Evolutionary conservation across 768 basidiomycete species (phyloP), one percentile per base, ranked within the genome.

Genomic region (Russula sp.): DNA sequence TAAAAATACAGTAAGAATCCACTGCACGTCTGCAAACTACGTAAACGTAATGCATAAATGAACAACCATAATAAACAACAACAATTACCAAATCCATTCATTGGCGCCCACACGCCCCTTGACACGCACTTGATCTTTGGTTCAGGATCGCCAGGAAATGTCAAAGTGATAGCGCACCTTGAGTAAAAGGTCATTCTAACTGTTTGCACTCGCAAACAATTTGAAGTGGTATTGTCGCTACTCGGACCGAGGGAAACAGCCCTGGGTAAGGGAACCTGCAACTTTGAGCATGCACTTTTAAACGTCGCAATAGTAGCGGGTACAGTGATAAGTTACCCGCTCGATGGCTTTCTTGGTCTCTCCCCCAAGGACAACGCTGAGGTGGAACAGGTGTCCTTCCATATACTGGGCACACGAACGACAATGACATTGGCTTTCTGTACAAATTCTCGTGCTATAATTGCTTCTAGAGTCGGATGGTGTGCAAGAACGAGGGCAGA

Each of bases 201-300:
- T 18, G 16, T 30, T 18, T 18, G 16, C 18, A 20, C 50, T 11
- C 14, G 11, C 20, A 32, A 34, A 22, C n/a, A 40, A 26, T 11
- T 40, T 26, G 54, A 40, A 55, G 7, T 16, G 5, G 28, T 42
- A 18, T 38, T 8, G 26, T 16, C 7, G 16, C 55, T 34, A 22
- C 32, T 52, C 18, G 8, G 18, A 10, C 9, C 9, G n/a, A 22
- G 10, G n/a, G 56, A 30, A 7, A 42, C 56, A 28, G 42, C 28
- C 56, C 46, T 28, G 26, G 59, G 59, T 40, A 59, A 51, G 24
- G 49, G 49, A 40, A 59, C 49, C 59, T 59, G 38, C 20, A 5
- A 50, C 9, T 20, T 51, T 20, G 11, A 57, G 55, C n/a, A n/a
- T n/a, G n/a, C n/a, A n/a, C n/a, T n/a, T n/a, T n/a, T n/a, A n/a